Evolutionary conservation across 768 basidiomycete species (phyloP), one percentile per base, ranked within the genome.

Genomic region (Rhizopogon sp.): DNA sequence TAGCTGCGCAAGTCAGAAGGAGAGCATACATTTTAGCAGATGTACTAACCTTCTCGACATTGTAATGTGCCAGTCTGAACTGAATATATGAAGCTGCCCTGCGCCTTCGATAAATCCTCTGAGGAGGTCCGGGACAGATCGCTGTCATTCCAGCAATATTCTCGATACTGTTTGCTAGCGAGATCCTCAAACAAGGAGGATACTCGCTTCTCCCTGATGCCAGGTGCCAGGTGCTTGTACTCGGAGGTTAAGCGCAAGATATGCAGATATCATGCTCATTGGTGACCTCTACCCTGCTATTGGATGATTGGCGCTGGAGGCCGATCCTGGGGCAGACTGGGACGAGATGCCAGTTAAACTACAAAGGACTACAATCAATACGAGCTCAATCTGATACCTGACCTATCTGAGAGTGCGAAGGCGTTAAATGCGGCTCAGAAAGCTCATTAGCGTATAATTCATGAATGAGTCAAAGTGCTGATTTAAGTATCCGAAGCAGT

Each of bases 311-410:
- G 94, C 17, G 93, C 94, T 17, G 95, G 95, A 17, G 95, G 95
- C 37, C 95, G 83, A 94, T 56, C 78, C 87, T 4, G 81, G 85
- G 43, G 84, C 78, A 6, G 95, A 98, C 68, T 97, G 94, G 94
- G 93, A 96, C 6, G 95, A 98, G 67, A 96, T 98, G 80, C 62
- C 83, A n/a, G 77, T 84, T 16, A 98, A 98, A 67, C 79, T 95
- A 28, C 79, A 85, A 57, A 25, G 25, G 5, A 5, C 25, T 25
- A 25, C 25, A 25, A 25, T 25, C 25, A 25, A 4, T 83, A 81
- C 55, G 84, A 90, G 50, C 78, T 94, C 20, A 73, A 69, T 7
- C 83, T 89, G 2, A 79, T 93, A 3, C 78, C 82, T 8, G 59
- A 67, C 1, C 73, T 95, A 22, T 61, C 68, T 8, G 70, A 73